A percentile compares a stretch with the other conserved stretches of the same genome.
phyloP scores from a whole-genome alignment of 192 early-diverging fungal genomes.

The Mortierella hygrophila region DNA sequence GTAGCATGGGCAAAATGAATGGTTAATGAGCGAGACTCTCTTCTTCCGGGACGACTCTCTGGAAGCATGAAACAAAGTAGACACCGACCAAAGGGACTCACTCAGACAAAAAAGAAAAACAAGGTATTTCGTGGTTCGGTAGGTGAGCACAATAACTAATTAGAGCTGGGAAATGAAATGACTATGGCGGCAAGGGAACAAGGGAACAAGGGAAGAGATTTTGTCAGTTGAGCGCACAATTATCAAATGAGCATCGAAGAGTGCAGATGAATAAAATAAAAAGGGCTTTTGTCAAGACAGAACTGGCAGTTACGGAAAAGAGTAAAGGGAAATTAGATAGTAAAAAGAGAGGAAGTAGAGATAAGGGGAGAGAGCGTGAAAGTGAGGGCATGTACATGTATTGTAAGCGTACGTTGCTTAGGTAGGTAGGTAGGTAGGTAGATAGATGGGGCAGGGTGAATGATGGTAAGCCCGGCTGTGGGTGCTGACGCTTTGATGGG shows the following conservation, averaged over 20 bases:
- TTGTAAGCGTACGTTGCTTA: background rate
- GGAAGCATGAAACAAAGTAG: constrained; percentile 7
- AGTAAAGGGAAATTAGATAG: background rate
- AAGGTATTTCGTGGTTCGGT: background rate
- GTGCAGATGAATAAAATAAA: background rate
- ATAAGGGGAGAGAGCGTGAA: background rate
- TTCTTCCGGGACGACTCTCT: background rate
- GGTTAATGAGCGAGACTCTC: constrained; percentile 1
- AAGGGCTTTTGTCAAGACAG: background rate
- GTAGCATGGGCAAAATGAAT: background rate
- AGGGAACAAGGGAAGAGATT: background rate
- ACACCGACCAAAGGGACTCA: background rate
- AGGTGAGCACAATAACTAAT: background rate
- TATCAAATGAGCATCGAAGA: background rate
- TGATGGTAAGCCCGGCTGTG: background rate
- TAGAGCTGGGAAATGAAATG: constrained; percentile 7
- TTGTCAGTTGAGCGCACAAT: background rate
- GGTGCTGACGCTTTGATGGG: background rate
- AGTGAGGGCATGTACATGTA: background rate
- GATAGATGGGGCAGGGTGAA: background rate
- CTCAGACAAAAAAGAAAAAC: background rate
- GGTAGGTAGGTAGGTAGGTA: background rate
- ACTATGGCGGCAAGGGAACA: background rate
- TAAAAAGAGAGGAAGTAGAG: background rate
- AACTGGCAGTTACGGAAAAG: background rate